phyloP scores from a whole-genome alignment of 768 basidiomycete genomes.

The Russula vinacea region DNA sequence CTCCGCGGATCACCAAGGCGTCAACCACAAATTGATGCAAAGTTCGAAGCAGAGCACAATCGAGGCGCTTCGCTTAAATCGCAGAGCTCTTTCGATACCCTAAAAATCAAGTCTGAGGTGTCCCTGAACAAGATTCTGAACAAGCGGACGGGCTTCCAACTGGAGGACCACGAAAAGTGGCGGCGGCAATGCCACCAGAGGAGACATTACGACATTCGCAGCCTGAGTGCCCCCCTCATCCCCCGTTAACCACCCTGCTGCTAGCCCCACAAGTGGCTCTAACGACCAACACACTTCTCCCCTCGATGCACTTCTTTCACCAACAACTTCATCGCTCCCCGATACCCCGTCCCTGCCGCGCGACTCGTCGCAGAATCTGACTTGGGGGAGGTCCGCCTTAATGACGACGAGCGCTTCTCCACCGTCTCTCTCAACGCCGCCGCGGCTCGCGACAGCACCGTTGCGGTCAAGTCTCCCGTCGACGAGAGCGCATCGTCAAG shows the following conservation, averaged over 20 bases:
- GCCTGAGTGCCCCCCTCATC: neutral
- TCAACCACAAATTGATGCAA: neutral
- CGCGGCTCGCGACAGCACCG: constrained; percentile 34
- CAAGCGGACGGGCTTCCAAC: neutral
- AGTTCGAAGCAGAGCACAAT: neutral
- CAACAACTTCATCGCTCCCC: constrained; percentile 28
- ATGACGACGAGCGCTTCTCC: constrained; percentile 58
- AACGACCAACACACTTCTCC: constrained; percentile 15
- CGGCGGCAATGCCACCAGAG: neutral
- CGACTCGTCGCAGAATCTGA: constrained; percentile 31
- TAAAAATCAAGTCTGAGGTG: neutral
- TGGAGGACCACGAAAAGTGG: neutral
- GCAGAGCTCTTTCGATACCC: neutral
- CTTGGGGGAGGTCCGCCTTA: constrained; percentile 57
- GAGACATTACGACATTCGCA: neutral
- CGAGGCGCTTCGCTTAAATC: neutral
- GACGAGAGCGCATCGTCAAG: constrained; percentile 34
- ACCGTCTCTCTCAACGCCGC: constrained; percentile 44
- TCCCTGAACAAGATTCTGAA: neutral
- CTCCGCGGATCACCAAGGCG: neutral
- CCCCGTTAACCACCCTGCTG: neutral
- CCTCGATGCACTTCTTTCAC: constrained; percentile 37
- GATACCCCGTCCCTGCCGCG: constrained; percentile 28
- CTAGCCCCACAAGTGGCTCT: neutral
- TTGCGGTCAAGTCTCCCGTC: constrained; percentile 32